Evolutionary conservation across 768 basidiomycete species (phyloP).

Genomic region (Naganishia randhawae): DNA sequence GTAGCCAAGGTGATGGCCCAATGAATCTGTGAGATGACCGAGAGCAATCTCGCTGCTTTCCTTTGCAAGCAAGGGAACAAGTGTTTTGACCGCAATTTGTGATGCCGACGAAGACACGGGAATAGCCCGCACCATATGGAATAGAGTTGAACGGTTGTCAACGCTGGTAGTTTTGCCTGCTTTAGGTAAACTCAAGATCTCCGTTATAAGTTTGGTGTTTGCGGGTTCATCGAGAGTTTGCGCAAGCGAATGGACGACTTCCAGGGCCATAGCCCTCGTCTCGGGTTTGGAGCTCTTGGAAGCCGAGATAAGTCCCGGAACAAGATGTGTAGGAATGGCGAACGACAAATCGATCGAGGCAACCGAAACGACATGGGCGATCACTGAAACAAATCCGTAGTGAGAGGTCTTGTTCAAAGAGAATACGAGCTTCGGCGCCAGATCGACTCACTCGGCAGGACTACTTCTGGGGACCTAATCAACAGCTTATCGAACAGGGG

Average conservation of each 20-base stretch:
- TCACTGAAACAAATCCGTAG: constrained; percentile 51
- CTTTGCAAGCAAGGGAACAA: constrained; percentile 60
- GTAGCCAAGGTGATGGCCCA: constrained; percentile 62
- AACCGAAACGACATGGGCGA: constrained; percentile 60
- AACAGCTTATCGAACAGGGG: constrained; percentile 76
- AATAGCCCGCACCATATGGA: constrained; percentile 67
- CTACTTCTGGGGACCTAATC: constrained; percentile 73
- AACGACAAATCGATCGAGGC: constrained; percentile 60
- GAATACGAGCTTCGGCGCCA: constrained; percentile 18
- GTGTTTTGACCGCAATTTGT: constrained; percentile 52
- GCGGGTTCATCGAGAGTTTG: constrained; percentile 41
- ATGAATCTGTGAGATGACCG: constrained; percentile 57
- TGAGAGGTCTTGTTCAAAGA: no score
- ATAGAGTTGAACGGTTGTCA: constrained; percentile 77
- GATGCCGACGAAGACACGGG: constrained; percentile 58
- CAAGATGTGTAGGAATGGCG: constrained; percentile 63
- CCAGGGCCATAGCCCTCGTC: constrained; percentile 60
- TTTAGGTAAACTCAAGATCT: constrained; percentile 70
- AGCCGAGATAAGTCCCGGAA: constrained; percentile 43
- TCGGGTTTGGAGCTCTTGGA: constrained; percentile 61
- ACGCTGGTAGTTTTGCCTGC: constrained; percentile 79
- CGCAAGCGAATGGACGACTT: constrained; percentile 59
- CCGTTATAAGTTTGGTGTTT: constrained; percentile 57
- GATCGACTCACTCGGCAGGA: constrained; percentile 60
- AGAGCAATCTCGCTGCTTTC: constrained; percentile 72